phyloP scores from a whole-genome alignment of 2,329 filamentous ascomycete species.

The Furcasterigmium furcatum region DNA sequence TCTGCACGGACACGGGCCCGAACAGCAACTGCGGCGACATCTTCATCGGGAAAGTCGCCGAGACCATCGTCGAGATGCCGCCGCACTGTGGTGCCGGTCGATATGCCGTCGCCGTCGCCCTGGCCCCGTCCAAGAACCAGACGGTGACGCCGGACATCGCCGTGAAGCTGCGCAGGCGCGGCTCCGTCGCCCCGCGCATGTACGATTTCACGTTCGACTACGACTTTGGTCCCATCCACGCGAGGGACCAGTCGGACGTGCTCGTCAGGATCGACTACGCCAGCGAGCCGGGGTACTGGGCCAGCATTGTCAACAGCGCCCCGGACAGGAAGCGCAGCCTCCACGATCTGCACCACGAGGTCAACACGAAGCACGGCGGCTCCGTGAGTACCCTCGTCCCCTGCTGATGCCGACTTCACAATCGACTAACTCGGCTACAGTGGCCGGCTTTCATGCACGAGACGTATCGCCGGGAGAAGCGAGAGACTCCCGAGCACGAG shows the following conservation, averaged over 20 bases:
- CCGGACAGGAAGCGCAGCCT: background rate
- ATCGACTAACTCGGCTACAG: background rate
- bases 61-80: constrained; percentile 7
- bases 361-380: constrained; percentile 6
- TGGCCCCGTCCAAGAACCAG: background rate
- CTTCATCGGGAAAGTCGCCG: constrained; percentile 2
- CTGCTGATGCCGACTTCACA: background rate
- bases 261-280: background rate
- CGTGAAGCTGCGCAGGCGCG: background rate
- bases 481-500: constrained; percentile 7
- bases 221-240: background rate
- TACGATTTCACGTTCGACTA: constrained; percentile 5
- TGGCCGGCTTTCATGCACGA: constrained; percentile 2
- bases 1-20: constrained; percentile 2
- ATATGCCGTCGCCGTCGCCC: constrained; percentile 6
- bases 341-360: constrained; percentile 1
- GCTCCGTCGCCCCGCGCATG: background rate
- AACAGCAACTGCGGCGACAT: constrained; percentile 5
- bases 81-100: constrained; percentile 2
- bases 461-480: constrained; percentile 4
- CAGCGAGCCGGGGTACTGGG: constrained; percentile 3
- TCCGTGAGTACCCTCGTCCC: background rate
- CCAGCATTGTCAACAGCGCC: background rate
- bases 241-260: background rate
- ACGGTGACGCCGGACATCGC: constrained; percentile 3